Percentiles rank a stretch among this genome's conserved stretches.
These are phyloP conservation scores for Agrocybe pediades DNA, from an alignment of 768 basidiomycete species.

Conservation along the genomic window DNA sequence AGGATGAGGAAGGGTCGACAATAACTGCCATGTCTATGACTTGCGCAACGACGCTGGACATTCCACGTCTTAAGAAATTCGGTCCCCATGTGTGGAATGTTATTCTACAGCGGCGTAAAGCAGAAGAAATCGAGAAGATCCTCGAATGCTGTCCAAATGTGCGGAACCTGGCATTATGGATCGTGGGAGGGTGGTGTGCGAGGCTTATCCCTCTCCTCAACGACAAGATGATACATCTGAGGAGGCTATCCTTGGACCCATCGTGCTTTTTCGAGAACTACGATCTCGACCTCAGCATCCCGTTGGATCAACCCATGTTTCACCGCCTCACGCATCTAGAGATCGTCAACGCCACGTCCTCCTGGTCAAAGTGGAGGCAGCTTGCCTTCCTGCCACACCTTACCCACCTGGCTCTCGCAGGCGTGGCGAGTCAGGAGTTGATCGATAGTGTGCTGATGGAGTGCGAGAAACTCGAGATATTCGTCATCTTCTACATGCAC, in stretches of 20 bases:
- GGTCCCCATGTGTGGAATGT: constrained; percentile 4
- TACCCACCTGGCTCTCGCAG: constrained; percentile 19
- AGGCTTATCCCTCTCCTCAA: constrained; percentile 6
- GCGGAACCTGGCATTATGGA: constrained; percentile 12
- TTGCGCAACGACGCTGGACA: background rate
- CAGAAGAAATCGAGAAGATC: constrained; percentile 5
- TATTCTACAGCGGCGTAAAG: constrained; percentile 7
- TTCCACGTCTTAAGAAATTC: background rate
- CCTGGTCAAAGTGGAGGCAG: constrained; percentile 17
- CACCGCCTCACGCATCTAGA: constrained; percentile 19
- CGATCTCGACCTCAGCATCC: constrained; percentile 7
- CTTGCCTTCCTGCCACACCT: constrained; percentile 15
- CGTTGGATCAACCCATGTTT: constrained; percentile 11
- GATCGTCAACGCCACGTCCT: constrained; percentile 17
- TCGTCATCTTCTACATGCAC: constrained; percentile 15
- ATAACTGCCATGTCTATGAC: background rate
- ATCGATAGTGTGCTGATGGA: constrained; percentile 13
- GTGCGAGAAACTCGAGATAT: constrained; percentile 11
- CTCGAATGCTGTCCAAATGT: constrained; percentile 8
- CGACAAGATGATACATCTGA: background rate
- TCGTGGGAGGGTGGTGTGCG: constrained; percentile 5
- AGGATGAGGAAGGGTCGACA: background rate
- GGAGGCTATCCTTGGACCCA: constrained; percentile 13
- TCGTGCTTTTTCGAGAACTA: constrained; percentile 15
- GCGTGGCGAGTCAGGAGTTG: constrained; percentile 9